Base-by-base conservation (phyloP, 2,329 filamentous ascomycete species). In the Cladophialophora yegresii region DNA sequence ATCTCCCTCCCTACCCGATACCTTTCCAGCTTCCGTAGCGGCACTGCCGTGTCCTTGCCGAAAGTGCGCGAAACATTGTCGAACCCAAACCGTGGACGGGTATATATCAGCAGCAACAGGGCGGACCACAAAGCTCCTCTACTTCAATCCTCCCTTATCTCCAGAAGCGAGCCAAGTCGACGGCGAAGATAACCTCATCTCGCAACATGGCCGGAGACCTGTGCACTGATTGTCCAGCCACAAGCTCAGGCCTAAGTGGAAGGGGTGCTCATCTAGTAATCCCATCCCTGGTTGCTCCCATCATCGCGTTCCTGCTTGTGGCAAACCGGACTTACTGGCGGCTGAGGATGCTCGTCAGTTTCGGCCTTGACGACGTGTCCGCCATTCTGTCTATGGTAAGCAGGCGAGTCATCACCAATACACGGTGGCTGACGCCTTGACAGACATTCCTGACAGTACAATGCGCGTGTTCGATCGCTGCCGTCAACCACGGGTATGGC, bases 401-500 rank as follows among this genome's bases (percentile, higher is more conserved):
- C 61, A 16, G 45, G 12, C 13, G 23, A 28, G 6, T 23, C 12
- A 20, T 32, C 30, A 10, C 40, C 6, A 22, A 7, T 20, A 1
- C 4, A 9, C 8, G 16, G 4, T 43, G 7, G 22, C 60, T 63
- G 9, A 63, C 23, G 64, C 36, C 33, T 55, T 20, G 49, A 30
- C 56, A 75, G 74, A n/a, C 66, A 16, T 70, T 71, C 58, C 69
- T 73, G 22, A 50, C 72, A 20, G 70, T 67, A 10, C 71, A 75
- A 63, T 71, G 71, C 59, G 64, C 64, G 40, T 64, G 71, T 20
- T 73, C 71, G 20, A 67, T 73, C 47, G 63, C 71, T 66, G 74
- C 69, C 4, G 72, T 75, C 40, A 68, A 71, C 33, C 65, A 73
- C 70, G 75, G 75, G 7, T 73, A 73, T 60, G 75, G 75, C 26